phyloP scores from a whole-genome alignment of 2,329 filamentous ascomycete species.

The Diaporthe longicolla region DNA sequence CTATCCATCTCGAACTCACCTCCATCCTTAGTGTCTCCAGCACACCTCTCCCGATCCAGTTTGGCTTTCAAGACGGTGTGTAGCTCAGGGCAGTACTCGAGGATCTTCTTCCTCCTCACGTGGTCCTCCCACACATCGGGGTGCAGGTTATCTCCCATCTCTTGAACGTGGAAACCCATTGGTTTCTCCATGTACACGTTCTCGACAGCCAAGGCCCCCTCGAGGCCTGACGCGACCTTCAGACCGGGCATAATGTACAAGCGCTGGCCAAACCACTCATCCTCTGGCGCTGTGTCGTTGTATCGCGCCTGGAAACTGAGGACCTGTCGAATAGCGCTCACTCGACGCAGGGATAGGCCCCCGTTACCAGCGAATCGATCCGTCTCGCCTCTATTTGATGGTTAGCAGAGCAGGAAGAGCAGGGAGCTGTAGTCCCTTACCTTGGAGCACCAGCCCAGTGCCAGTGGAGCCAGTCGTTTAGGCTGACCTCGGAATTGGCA shows the following conservation, averaged over 20 bases:
- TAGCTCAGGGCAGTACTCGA: slow-evolving; percentile 71
- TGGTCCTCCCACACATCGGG: slow-evolving; percentile 64
- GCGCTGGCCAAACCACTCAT: slow-evolving; percentile 69
- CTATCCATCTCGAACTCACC: slow-evolving; percentile 14
- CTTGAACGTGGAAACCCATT: slow-evolving; percentile 71
- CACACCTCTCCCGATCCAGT: slow-evolving; percentile 41
- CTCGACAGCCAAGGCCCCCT: slow-evolving; percentile 46
- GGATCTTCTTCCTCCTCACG: slow-evolving; percentile 63
- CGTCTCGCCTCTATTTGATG: slow-evolving; percentile 15
- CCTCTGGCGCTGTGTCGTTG: slow-evolving; percentile 64
- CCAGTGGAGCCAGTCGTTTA: slow-evolving; percentile 66
- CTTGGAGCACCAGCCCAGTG: slow-evolving; percentile 67
- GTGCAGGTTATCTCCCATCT: slow-evolving; percentile 62
- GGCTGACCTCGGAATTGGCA: slow-evolving; percentile 62
- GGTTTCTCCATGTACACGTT: slow-evolving; percentile 52
- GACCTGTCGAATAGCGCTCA: slow-evolving; percentile 67
- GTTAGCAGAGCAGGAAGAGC: background rate
- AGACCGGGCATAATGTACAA: slow-evolving; percentile 64
- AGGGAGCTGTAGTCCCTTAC: slow-evolving; percentile 54
- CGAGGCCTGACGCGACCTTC: slow-evolving; percentile 57
- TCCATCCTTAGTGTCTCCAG: slow-evolving; percentile 40
- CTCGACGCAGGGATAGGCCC: slow-evolving; percentile 66
- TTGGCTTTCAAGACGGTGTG: slow-evolving; percentile 68
- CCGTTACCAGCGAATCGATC: slow-evolving; percentile 65
- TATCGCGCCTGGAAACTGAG: slow-evolving; percentile 62